Evolutionary conservation across 139 green algal genomes (phyloP).

Genomic region (Eudorina sp.): DNA sequence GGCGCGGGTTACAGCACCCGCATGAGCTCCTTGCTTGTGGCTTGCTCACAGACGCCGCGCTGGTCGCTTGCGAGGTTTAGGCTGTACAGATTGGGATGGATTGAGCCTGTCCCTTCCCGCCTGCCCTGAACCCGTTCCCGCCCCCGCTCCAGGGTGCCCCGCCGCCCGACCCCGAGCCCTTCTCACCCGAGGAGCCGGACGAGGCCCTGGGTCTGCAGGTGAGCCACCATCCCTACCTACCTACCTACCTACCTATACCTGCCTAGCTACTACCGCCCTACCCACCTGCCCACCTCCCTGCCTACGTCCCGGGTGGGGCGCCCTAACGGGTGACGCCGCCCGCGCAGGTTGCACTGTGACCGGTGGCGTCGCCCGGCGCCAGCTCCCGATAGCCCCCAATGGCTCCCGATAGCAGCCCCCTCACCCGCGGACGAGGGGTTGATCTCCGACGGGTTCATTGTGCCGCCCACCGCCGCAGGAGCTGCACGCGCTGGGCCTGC

Average conservation of each 20-base stretch:
- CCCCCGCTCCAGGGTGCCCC: not conserved
- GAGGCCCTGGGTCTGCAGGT: constrained; percentile 7
- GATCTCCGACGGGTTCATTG: not conserved
- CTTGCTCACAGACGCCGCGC: not conserved
- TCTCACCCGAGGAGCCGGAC: constrained; percentile 15
- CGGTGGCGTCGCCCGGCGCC: not conserved
- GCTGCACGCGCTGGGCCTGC: constrained; percentile 32
- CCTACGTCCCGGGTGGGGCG: not conserved
- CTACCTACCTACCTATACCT: not conserved
- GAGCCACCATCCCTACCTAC: not conserved
- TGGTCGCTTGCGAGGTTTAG: not conserved
- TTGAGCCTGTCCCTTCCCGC: not conserved
- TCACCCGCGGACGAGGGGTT: not conserved
- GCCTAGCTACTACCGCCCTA: not conserved
- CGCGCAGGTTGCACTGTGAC: not conserved
- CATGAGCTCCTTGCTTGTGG: not conserved
- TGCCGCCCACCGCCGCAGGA: not conserved
- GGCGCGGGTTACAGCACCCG: not conserved
- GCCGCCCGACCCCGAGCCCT: constrained; percentile 44
- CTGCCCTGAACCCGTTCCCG: not conserved
- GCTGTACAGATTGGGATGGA: not conserved
- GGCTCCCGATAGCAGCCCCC: not conserved
- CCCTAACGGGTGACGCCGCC: not conserved
- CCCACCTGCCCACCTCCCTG: not conserved
- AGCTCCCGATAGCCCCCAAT: not conserved